Evolutionary conservation across 306 rosid genomes (phyloP).

Genomic region (Prunus padus): DNA sequence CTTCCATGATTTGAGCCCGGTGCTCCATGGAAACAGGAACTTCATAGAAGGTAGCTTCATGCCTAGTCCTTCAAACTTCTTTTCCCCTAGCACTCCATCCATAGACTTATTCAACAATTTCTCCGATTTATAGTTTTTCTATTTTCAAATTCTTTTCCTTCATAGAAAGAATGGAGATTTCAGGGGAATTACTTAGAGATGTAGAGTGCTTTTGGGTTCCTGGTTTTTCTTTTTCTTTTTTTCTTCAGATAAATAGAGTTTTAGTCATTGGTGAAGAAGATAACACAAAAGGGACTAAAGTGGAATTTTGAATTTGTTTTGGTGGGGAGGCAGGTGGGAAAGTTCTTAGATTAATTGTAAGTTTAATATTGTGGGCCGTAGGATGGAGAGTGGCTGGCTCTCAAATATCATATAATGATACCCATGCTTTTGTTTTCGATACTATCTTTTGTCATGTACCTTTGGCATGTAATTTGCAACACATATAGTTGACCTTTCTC

Average conservation of each 20-base stretch:
- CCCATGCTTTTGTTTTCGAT: conserved; percentile 12
- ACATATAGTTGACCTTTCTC: conserved; percentile 4
- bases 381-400: conserved; percentile 22
- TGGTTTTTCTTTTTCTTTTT: neutral
- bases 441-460: conserved; percentile 24
- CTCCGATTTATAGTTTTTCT: conserved; percentile 23
- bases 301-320: conserved; percentile 24
- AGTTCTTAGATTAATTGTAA: conserved; percentile 26
- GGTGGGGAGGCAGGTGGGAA: conserved; percentile 33
- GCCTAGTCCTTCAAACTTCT: conserved; percentile 65
- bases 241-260: neutral
- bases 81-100: conserved; percentile 51
- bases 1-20: conserved; percentile 73
- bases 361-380: conserved; percentile 21
- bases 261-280: neutral
- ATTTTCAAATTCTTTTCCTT: conserved; percentile 9
- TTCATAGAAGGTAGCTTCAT: conserved; percentile 57
- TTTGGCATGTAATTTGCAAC: conserved; percentile 6
- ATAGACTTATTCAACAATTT: conserved; percentile 70
- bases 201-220: neutral
- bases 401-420: conserved; percentile 3
- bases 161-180: neutral
- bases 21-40: conserved; percentile 43
- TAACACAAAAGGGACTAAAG: neutral
- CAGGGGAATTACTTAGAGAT: neutral